Conservation (phyloP, 1,139 yeast species). For the Scheffersomyces lignicola region DNA sequence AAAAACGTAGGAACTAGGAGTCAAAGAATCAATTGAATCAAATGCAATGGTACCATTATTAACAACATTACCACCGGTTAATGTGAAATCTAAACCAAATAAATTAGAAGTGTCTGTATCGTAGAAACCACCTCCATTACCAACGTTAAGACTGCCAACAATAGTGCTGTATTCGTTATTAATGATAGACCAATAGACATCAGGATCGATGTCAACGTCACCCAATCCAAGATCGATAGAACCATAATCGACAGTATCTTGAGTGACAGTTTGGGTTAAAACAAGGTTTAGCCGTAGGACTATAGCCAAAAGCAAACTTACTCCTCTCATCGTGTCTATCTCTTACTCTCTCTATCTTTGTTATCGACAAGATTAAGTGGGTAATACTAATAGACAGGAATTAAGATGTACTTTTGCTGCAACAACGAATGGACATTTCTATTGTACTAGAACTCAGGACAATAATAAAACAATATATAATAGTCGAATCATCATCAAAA, state of each 20-base stretch:
- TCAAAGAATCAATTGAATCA: conserved; percentile 12
- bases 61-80: conserved; percentile 11
- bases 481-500: too few relatives aligned
- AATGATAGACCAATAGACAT: conserved; percentile 33
- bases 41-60: conserved; percentile 17
- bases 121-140: conserved; percentile 24
- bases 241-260: conserved; percentile 13
- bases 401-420: too few relatives aligned
- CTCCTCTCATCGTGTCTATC: not conserved
- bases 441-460: too few relatives aligned
- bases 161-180: conserved; percentile 23
- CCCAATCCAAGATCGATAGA: conserved; percentile 20
- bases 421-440: too few relatives aligned
- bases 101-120: conserved; percentile 14
- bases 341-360: too few relatives aligned
- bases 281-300: conserved; percentile 1
- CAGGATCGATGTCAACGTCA: conserved; percentile 21
- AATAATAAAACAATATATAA: too few relatives aligned
- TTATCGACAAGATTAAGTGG: too few relatives aligned
- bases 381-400: too few relatives aligned
- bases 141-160: conserved; percentile 19
- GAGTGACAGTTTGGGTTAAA: conserved; percentile 1
- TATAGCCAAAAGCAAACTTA: not conserved
- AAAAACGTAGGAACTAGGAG: conserved; percentile 12
- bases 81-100: conserved; percentile 13